Base-by-base conservation (phyloP, 441 rosid species). In the Caryocar brasiliense region DNA sequence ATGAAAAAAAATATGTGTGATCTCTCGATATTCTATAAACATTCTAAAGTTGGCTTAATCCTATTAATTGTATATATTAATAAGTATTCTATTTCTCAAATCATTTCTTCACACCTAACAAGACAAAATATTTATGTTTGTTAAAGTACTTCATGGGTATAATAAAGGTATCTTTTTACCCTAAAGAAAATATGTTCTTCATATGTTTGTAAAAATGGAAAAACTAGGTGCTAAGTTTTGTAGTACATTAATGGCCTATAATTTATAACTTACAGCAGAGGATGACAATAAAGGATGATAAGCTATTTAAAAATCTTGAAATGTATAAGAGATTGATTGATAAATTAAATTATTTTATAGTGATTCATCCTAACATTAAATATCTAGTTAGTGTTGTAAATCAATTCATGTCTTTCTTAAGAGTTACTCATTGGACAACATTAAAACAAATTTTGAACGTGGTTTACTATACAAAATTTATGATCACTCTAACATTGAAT, bases 311-410 rank as follows among this genome's bases (percentile, higher is more conserved):
- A 18, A 40, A 33, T 30, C 20, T 1, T 17, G 15, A 36, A 34
- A 51, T 22, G 6, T 60, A 42, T 21, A 29, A 17, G 9, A 20
- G 14, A 23, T 32, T 51, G 14, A 29, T 34, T 23, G 36, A 50
- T 10, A 49, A 59, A 12, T 15, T 59, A 13, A 51, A 59, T 14
- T 59, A 43, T 28, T 22, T 32, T 33, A 32, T 10, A 29, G 27
- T 32, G 15, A 47, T 40, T 4, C 10, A 17, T 33, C 40, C 11
- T 1, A 18, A 6, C 2, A 33, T 32, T 33, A 21, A 9, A 9
- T 48, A 24, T 30, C 4, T 0, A 0, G 40, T 48, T 4, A 48
- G 27, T 7, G 8, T 33, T 21, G 19, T 11, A 6, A 48, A 6
- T 33, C 9, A 30, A 6, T 47, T 30, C 17, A 30, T 34, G 17